A percentile compares a stretch with the other conserved stretches of the same genome.
Conservation (phyloP, 805 yeast genomes). For the Lipomyces yamanashiensis region DNA sequence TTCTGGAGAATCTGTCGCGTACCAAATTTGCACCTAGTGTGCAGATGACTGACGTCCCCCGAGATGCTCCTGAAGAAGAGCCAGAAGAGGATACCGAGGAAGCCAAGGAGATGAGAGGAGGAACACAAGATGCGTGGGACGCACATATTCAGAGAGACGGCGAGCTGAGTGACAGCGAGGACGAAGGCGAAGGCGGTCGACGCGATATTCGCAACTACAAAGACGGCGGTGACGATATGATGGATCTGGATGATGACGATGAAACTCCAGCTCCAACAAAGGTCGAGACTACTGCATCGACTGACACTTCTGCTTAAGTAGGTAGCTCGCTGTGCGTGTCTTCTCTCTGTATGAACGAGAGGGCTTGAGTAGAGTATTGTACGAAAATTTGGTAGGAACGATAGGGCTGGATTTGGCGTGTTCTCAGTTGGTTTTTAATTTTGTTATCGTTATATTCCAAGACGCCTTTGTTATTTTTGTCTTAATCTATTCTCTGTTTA, state of each 20-base stretch:
- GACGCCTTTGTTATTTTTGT: no score
- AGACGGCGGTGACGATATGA: constrained; percentile 26
- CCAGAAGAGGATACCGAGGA: constrained; percentile 80
- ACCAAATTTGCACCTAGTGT: constrained; percentile 98
- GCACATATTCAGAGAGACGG: constrained; percentile 68
- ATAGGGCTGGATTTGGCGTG: constrained; percentile 2
- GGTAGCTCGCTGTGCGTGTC: background rate
- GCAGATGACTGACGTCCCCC: constrained; percentile 86
- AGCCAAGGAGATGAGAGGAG: constrained; percentile 89
- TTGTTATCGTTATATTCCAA: no score
- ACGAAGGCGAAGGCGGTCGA: constrained; percentile 41
- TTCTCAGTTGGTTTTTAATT: background rate
- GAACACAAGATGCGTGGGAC: constrained; percentile 84
- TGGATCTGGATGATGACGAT: constrained; percentile 26
- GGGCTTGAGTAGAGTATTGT: background rate
- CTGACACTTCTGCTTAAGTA: background rate
- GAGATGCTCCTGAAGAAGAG: constrained; percentile 72
- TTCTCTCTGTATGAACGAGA: background rate
- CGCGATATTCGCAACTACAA: constrained; percentile 37
- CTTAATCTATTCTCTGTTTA: no score
- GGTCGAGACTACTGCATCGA: background rate
- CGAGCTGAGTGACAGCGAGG: constrained; percentile 52
- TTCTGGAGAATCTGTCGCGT: constrained; percentile 76
- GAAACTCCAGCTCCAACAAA: constrained; percentile 7
- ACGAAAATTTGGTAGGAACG: background rate